These are phyloP conservation scores for Actinidia arguta DNA, from an alignment of 179 eudicot species.

Conservation along the genomic window DNA sequence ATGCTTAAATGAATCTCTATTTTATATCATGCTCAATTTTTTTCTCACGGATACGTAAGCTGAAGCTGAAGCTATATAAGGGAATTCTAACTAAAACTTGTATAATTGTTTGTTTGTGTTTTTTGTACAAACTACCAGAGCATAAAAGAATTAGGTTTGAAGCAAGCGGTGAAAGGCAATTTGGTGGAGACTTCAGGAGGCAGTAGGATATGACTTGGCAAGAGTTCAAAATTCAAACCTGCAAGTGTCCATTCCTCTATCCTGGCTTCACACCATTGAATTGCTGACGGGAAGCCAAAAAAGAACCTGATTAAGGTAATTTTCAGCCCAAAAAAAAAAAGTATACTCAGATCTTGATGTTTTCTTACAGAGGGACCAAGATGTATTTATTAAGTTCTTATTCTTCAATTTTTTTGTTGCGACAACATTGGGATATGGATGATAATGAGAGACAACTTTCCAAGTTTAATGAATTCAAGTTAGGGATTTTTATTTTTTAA, in stretches of 20 bases:
- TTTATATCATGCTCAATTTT: background rate
- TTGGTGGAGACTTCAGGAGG: slow-evolving; percentile 35
- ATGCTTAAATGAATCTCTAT: background rate
- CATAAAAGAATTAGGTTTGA: slow-evolving; percentile 48
- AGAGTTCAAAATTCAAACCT: background rate
- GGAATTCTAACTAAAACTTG: slow-evolving; percentile 2
- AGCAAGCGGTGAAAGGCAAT: slow-evolving; percentile 52
- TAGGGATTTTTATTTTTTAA: no score
- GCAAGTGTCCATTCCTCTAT: slow-evolving; percentile 5
- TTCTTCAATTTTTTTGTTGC: background rate
- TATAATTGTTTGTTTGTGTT: background rate
- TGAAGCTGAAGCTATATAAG: background rate
- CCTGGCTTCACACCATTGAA: slow-evolving; percentile 6
- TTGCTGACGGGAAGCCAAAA: slow-evolving; percentile 1
- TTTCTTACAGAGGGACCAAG: background rate
- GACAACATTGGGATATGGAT: background rate
- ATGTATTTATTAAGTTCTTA: slow-evolving; percentile 17
- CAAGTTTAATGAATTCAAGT: background rate
- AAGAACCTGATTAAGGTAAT: slow-evolving; percentile 14
- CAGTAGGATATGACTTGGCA: slow-evolving; percentile 37
- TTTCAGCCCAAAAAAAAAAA: background rate
- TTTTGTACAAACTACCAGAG: slow-evolving; percentile 39
- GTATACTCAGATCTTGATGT: background rate
- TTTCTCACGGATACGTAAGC: background rate
- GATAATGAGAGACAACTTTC: background rate